Evolutionary conservation across 306 rosid genomes (phyloP).

Genomic region (Astragalus glycyphyllos): DNA sequence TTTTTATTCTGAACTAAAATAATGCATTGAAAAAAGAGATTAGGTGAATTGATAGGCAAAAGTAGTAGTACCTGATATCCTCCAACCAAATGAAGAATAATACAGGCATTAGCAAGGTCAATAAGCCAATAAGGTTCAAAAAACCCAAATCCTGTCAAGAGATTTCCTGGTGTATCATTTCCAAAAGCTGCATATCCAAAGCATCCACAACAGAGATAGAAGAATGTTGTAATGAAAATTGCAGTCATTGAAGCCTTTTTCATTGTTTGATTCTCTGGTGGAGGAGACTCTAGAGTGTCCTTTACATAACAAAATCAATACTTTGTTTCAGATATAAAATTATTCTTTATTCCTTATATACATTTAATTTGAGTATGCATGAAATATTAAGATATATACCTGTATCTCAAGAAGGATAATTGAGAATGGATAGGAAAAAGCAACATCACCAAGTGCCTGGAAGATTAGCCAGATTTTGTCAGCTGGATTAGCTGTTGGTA

Average conservation of each 20-base stretch:
- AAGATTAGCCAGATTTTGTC: constrained; percentile 66
- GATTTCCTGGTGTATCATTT: constrained; percentile 78
- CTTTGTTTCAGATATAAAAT: constrained; percentile 19
- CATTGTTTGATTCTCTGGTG: constrained; percentile 85
- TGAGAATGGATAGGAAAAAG: constrained; percentile 84
- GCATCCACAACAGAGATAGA: constrained; percentile 91
- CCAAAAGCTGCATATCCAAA: constrained; percentile 97
- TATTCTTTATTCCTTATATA: not conserved
- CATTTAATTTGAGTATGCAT: constrained; percentile 4
- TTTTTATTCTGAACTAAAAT: too few relatives aligned
- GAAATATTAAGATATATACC: constrained; percentile 46
- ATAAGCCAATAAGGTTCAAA: constrained; percentile 87
- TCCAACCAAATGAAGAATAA: constrained; percentile 80
- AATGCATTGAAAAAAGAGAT: too few relatives aligned
- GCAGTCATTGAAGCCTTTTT: constrained; percentile 74
- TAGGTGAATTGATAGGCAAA: not conserved
- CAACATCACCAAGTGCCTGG: constrained; percentile 87
- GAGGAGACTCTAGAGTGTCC: constrained; percentile 88
- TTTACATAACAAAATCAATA: constrained; percentile 43
- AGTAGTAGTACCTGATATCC: constrained; percentile 82
- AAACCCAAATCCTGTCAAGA: constrained; percentile 81
- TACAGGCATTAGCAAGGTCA: constrained; percentile 80
- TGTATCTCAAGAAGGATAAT: constrained; percentile 80
- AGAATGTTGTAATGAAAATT: constrained; percentile 74
- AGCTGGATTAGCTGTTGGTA: constrained; percentile 48